Percentiles rank a stretch among this genome's conserved stretches.
Evolutionary conservation across 345 rosid genomes (phyloP).

Genomic region (Camelina neglecta): DNA sequence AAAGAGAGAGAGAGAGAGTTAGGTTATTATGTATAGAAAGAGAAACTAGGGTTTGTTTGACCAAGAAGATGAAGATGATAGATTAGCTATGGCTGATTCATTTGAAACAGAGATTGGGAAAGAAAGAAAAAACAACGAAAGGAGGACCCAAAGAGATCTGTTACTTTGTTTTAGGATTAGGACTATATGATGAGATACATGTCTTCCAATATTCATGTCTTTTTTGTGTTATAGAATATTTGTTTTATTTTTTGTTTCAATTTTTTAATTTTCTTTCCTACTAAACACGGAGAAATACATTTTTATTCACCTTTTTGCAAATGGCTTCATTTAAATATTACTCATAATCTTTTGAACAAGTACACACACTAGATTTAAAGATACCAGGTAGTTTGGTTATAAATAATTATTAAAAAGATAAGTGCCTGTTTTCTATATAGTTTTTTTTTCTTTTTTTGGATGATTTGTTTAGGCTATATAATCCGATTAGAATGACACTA

Average conservation of each 20-base stretch:
- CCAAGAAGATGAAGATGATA: neutral
- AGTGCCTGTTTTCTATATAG: too few species aligned
- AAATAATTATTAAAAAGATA: too few species aligned
- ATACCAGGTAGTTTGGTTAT: neutral
- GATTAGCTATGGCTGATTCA: conserved; percentile 33
- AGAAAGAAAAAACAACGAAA: conserved; percentile 12
- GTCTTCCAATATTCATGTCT: conserved; percentile 20
- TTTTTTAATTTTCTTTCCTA: neutral
- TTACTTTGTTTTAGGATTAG: conserved; percentile 35
- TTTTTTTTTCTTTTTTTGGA: too few species aligned
- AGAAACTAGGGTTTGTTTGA: conserved; percentile 33
- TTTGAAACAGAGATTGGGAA: conserved; percentile 30
- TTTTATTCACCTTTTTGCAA: neutral
- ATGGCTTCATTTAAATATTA: neutral
- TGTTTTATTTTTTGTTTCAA: neutral
- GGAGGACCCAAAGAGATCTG: conserved; percentile 39
- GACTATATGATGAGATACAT: conserved; percentile 1
- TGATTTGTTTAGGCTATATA: too few species aligned
- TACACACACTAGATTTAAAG: neutral
- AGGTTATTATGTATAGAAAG: conserved; percentile 11
- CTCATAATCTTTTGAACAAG: conserved; percentile 6
- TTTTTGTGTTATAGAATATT: conserved; percentile 14
- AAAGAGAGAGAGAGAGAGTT: conserved; percentile 21
- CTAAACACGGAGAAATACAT: neutral
- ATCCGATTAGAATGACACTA: too few species aligned